Evolutionary conservation across 805 yeast species (phyloP), one percentile per base, ranked within the genome.

Genomic region (Candida glaebosa): DNA sequence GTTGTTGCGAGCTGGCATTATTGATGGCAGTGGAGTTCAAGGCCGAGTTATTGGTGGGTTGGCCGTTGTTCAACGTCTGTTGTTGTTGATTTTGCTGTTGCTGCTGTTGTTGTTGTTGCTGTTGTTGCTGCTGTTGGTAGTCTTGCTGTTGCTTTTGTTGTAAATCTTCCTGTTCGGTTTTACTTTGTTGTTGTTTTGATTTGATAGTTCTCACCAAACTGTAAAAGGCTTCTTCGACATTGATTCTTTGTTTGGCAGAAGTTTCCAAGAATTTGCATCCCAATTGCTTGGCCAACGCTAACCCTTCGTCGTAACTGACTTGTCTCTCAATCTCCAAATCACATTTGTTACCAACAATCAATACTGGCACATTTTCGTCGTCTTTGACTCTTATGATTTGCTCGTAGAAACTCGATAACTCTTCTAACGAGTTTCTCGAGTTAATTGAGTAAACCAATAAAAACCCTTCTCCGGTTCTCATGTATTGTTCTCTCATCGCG

Each of bases 391-490:
- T 69, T 48, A 76, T 73, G 41, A 89, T 82, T 57, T 84, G 95
- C 51, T 84, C 87, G 61, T 79, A 65, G 65, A 89, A 93, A 32
- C 84, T 78, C 52, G 79, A 73, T 56, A 91, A 75, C 57, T 91
- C 95, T 52, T 88, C 91, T 60, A 90, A 87, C 2, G 96, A 82
- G 51, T 82, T 79, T 47, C 87, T 75, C 44, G 91, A 86, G 37
- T 93, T 88, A 48, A 93, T 86, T 24, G 93, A 81, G 60, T 91
- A 93, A 10, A 89, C 97, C 39, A 90, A 69, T 42, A 90, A 67
- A 54, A 90, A 90, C 12, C 97, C 98, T 63, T 90, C 96, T 34
- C 97, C 97, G 2, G 96, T 87, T 47, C 95, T 78, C 95, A 90
- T 90, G 64, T 90, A 90, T 62, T 88, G 93, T 60, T 91, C 98